Evolutionary conservation across 2,329 filamentous ascomycete species (phyloP).

Genomic region (Purpureocillium lavendulum): DNA sequence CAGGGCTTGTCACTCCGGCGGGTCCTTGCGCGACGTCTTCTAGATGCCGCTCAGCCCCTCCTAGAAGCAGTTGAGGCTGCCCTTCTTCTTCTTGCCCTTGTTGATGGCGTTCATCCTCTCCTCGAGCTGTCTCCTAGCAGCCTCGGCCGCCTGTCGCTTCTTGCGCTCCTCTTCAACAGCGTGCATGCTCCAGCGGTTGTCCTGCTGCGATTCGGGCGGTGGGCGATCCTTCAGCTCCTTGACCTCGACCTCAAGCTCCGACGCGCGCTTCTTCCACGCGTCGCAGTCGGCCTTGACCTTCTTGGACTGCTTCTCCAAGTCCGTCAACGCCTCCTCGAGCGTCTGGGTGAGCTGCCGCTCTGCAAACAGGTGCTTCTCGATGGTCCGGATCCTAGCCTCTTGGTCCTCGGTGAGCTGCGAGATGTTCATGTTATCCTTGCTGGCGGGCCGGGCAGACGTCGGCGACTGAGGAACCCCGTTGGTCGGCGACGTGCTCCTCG

Average conservation of each 20-base stretch:
- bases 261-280: slow-evolving; percentile 79
- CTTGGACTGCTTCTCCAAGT: slow-evolving; percentile 85
- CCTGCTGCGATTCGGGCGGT: slow-evolving; percentile 36
- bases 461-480: slow-evolving; percentile 38
- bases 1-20: too few relatives aligned
- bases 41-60: slow-evolving; percentile 10
- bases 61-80: slow-evolving; percentile 95
- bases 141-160: slow-evolving; percentile 83
- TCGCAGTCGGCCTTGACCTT: slow-evolving; percentile 89
- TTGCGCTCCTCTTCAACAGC: slow-evolving; percentile 94
- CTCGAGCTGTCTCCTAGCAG: slow-evolving; percentile 80
- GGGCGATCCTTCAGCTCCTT: slow-evolving; percentile 51
- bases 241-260: slow-evolving; percentile 64
- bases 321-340: slow-evolving; percentile 88
- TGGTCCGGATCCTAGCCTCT: slow-evolving; percentile 86
- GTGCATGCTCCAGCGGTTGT: slow-evolving; percentile 65
- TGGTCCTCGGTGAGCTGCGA: slow-evolving; percentile 88
- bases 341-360: slow-evolving; percentile 96
- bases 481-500: slow-evolving; percentile 34
- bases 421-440: slow-evolving; percentile 62
- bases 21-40: slow-evolving; percentile 5
- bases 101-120: slow-evolving; percentile 90
- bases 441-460: slow-evolving; percentile 60
- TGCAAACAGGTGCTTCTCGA: slow-evolving; percentile 92
- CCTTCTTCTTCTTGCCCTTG: slow-evolving; percentile 89